Percentiles rank a stretch among this genome's conserved stretches.
phyloP scores from a whole-genome alignment of 176 grass and related monocot species.

The Stipa capillata region DNA sequence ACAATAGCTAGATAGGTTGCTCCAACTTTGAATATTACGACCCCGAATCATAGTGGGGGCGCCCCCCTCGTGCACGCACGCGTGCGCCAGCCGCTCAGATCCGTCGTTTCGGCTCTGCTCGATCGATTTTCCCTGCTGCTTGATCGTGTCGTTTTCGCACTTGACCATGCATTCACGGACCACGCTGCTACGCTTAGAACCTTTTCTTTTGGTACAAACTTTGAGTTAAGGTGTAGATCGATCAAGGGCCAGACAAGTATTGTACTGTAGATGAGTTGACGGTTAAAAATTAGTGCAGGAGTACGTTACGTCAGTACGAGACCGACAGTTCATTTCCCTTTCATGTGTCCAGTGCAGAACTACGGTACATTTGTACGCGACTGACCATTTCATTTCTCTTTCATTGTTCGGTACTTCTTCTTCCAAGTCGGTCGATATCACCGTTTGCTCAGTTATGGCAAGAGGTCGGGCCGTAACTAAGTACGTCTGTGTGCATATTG shows the following conservation, averaged over 20 bases:
- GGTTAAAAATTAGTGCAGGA: neutral
- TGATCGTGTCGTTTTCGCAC: too few relatives aligned
- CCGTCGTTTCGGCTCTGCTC: too few relatives aligned
- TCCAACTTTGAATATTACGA: too few relatives aligned
- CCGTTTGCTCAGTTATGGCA: neutral
- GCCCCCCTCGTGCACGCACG: too few relatives aligned
- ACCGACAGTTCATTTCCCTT: neutral
- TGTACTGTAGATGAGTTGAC: neutral
- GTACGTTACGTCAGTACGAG: neutral
- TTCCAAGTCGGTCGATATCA: neutral
- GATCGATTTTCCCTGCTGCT: too few relatives aligned
- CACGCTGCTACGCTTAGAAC: neutral
- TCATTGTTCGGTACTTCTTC: too few relatives aligned
- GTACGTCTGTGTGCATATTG: neutral
- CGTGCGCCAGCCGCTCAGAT: too few relatives aligned
- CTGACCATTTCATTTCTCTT: too few relatives aligned
- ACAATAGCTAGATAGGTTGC: too few relatives aligned
- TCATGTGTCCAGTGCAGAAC: neutral
- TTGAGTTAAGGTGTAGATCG: neutral
- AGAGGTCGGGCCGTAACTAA: neutral
- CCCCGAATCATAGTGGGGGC: too few relatives aligned
- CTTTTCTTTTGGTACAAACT: neutral
- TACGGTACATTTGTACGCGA: too few relatives aligned
- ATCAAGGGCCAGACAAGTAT: neutral
- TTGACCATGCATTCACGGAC: too few relatives aligned